Base-by-base conservation (phyloP, 208 protist species). In the Leishmania tropica region DNA sequence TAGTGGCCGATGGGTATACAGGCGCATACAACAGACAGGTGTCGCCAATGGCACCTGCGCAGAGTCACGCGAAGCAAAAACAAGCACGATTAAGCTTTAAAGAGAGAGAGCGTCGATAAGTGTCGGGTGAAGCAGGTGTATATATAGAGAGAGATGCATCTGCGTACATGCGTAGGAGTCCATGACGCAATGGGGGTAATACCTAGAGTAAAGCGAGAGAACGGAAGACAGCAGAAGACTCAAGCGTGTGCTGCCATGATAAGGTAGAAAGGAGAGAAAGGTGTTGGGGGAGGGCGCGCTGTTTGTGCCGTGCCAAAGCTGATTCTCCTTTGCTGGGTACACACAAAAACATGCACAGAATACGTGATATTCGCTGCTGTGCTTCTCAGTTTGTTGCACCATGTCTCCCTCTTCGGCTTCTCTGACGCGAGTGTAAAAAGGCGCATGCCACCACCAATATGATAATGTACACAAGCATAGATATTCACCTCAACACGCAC, bases 341-440 rank as follows among this genome's bases (percentile, higher is more conserved):
- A 78, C 75, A 70, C 58, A 78, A 56, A 78, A 53, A 62, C 37
- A 78, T 40, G 54, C 40, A 40, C 47, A 68, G 15, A 3, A 64
- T 21, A 37, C 28, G 21, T 24, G 1, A 7, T 19, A 60, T 24
- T 7, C 4, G 21, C 2, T 48, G 37, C 3, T 48, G 3, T 48
- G 7, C 37, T 11, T 28, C 40, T n/a, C 37, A n/a, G 40, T 7
- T 28, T 5, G 35, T 24, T 31, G 65, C 17, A 17, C 31, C 37
- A 42, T 71, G 5, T 71, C 65, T 28, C 19, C 19, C 15, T 40
- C 37, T 24, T 1, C 65, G 65, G 19, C 17, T 47, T 40, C 17
- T 71, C 5, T 35, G 7, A 42, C 65, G 19, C 17, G 17, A 6
- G 11, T 71, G 15, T 10, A 1, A 6, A 42, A 71, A 6, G 37